phyloP scores from a whole-genome alignment of 495 filamentous ascomycete species.

The Tuber aestivum region DNA sequence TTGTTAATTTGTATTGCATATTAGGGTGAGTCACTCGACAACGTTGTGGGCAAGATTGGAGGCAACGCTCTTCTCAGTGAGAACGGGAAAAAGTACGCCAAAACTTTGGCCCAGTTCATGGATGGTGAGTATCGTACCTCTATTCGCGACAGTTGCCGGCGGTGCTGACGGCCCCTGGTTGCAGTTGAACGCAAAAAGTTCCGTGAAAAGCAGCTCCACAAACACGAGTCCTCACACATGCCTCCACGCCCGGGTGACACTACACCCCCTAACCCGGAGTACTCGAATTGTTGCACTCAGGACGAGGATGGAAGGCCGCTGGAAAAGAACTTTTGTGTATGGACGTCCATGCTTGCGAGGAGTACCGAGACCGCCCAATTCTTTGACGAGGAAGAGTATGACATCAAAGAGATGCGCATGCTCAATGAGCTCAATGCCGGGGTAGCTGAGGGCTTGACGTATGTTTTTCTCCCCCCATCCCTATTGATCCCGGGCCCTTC shows the following conservation, averaged over 20 bases:
- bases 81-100: conserved; percentile 79
- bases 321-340: conserved; percentile 91
- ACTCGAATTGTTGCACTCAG: conserved; percentile 46
- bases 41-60: conserved; percentile 80
- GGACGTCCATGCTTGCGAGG: conserved; percentile 93
- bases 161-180: conserved; percentile 5
- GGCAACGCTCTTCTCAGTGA: conserved; percentile 80
- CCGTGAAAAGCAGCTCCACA: conserved; percentile 46
- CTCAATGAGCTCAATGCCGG: conserved; percentile 93
- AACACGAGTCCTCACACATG: conserved; percentile 48
- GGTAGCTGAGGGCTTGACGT: conserved; percentile 81
- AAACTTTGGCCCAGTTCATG: conserved; percentile 46
- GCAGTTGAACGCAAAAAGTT: conserved; percentile 35
- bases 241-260: conserved; percentile 81
- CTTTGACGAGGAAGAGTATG: conserved; percentile 96
- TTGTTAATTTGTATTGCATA: conserved; percentile 41
- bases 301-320: conserved; percentile 51
- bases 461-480: neutral
- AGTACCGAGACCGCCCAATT: conserved; percentile 74
- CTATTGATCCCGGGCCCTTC: too few relatives aligned
- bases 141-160: neutral
- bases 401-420: conserved; percentile 97
- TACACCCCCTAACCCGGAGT: conserved; percentile 89
- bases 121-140: conserved; percentile 25
- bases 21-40: conserved; percentile 78